Conservation (phyloP, 106 monocot species). For the Dendrobium chrysotoxum region DNA sequence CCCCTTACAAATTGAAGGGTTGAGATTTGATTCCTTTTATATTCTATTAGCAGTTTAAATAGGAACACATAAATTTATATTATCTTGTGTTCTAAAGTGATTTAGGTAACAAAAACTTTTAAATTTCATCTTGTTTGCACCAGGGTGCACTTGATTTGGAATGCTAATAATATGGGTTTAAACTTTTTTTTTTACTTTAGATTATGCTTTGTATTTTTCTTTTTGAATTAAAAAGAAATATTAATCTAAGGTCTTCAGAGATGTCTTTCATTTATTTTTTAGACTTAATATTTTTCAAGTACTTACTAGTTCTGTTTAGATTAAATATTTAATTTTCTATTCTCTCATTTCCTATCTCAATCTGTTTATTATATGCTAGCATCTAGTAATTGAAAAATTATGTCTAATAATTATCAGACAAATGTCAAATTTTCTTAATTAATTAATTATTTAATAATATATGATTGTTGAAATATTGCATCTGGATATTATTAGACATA, state of each 20-base stretch:
- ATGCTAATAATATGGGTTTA: background rate
- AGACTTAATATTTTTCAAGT: background rate
- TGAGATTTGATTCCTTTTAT: too few relatives aligned
- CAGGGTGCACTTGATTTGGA: background rate
- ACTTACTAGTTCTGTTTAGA: background rate
- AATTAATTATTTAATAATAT: too few relatives aligned
- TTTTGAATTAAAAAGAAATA: background rate
- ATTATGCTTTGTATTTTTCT: background rate
- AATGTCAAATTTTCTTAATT: too few relatives aligned
- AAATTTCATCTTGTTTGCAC: background rate
- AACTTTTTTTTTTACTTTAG: background rate
- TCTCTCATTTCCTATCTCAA: background rate
- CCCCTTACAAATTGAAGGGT: too few relatives aligned
- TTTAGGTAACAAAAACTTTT: background rate
- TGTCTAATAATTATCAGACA: background rate
- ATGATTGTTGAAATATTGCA: too few relatives aligned
- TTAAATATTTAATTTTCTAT: background rate
- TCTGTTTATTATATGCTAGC: background rate
- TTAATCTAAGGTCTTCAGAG: background rate
- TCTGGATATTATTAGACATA: too few relatives aligned
- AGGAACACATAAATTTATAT: background rate
- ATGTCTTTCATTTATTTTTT: background rate
- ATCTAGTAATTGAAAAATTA: background rate
- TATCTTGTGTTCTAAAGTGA: background rate
- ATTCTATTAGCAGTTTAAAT: too few relatives aligned